Evolutionary conservation across 371 early-diverging fungal genomes (phyloP).

Genomic region (Zopfochytrium polystomum): DNA sequence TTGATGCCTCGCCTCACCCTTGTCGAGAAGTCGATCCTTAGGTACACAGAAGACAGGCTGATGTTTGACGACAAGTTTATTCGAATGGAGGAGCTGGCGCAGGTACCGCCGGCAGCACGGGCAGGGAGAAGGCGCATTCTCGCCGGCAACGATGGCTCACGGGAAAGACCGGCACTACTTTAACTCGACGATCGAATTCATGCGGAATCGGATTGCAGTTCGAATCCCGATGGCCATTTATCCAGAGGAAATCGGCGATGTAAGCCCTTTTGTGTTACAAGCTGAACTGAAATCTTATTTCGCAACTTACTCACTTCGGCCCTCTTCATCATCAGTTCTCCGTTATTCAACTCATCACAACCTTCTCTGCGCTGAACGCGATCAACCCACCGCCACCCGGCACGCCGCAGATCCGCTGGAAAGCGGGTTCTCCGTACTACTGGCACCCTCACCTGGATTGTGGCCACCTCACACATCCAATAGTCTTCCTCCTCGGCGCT

Average conservation of each 20-base stretch:
- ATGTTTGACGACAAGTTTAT: conserved; percentile 83
- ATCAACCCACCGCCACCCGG: conserved; percentile 16
- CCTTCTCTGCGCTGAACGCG: conserved; percentile 56
- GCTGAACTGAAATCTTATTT: background rate
- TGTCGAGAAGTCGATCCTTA: conserved; percentile 55
- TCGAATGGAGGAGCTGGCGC: conserved; percentile 37
- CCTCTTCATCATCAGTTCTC: conserved; percentile 60
- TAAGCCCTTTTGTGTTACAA: conserved; percentile 37
- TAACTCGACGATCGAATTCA: conserved; percentile 79
- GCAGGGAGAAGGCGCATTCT: conserved; percentile 2
- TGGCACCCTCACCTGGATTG: conserved; percentile 88
- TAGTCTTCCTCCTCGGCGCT: conserved; percentile 82
- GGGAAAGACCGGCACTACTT: conserved; percentile 83
- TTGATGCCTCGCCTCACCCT: conserved; percentile 74
- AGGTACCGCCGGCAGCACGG: conserved; percentile 1
- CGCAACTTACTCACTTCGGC: background rate
- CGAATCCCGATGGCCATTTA: conserved; percentile 80
- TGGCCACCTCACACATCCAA: conserved; percentile 77
- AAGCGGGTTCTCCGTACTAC: conserved; percentile 58
- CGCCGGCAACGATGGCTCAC: conserved; percentile 22
- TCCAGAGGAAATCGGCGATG: conserved; percentile 90
- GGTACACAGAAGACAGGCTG: conserved; percentile 74
- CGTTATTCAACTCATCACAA: conserved; percentile 68
- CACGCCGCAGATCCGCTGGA: conserved; percentile 20
- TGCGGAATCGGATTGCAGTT: conserved; percentile 77